Base-by-base conservation (phyloP, 257 asterid genomes). In the Cordia subcordata region DNA sequence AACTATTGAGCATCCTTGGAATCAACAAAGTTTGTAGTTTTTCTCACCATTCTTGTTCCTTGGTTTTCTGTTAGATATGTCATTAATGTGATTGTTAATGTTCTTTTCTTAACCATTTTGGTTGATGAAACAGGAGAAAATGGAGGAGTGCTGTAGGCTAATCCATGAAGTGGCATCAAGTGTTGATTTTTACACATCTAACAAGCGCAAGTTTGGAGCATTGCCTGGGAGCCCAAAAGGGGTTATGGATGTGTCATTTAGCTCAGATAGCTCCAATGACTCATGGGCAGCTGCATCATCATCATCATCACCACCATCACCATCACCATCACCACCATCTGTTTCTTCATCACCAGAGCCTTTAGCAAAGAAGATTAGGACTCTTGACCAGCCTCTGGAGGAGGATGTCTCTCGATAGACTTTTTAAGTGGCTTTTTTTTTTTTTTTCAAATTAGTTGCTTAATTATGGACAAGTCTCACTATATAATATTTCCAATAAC, bases 271-370 rank as follows among this genome's bases (percentile, higher is more conserved):
- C 66, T 76, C 85, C 23, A 60, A 63, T 44, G 88, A 79, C 21
- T 80, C 84, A 13, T 80, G 90, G 79, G 44, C 79, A 52, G 73
- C 66, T 49, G 62, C 77, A 4, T 1, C 53, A 9, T 35, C 58
- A 47, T 38, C 79, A 5, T 8, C 72, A 78, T n/a, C n/a, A n/a
- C n/a, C n/a, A n/a, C n/a, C n/a, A n/a, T n/a, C n/a, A n/a, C n/a
- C n/a, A n/a, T n/a, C n/a, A n/a, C n/a, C 77, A 4, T 1, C 53
- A 9, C 37, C 58, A 47, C 33, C 79, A 0, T 79, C 93, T 10
- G 86, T 83, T 59, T 75, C 85, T 23, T 87, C 96, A 1, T 82
- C 96, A 22, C 96, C 96, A 33, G 78, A 79, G 81, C 85, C 72
- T 76, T 77, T 37, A 62, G 57, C 79, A 59, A 90, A 90, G 82